Evolutionary conservation across 2,329 filamentous ascomycete genomes (phyloP), one percentile per base, ranked within the genome.

Genomic region (Colletotrichum acutatum): DNA sequence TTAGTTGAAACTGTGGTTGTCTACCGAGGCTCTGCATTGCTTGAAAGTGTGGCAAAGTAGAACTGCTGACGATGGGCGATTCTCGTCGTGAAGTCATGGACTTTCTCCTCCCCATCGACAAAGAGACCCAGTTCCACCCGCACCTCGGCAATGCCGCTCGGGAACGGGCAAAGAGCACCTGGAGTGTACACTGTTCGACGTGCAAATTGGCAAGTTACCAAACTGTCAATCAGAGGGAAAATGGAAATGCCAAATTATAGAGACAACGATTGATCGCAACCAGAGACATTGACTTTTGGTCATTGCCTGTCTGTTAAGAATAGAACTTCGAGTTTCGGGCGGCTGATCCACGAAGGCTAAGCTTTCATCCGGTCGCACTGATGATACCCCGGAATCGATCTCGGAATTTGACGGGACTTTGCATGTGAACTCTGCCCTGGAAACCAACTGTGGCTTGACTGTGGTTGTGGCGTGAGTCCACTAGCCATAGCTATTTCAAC

Each of bases 361-460:
- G 64, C 68, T 68, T 71, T 68, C 64, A 66, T 68, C 68, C 57
- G 68, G 57, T 71, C 34, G 58, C 58, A 28, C 34, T 71, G 63
- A 66, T 71, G 56, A 71, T 71, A 61, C 68, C 68, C 68, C 57
- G 49, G 57, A 62, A 61, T 71, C 14, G 62, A 56, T 58, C 49
- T 71, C 68, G 68, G 68, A 71, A 71, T 71, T 62, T 68, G 58
- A 71, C 64, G 68, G 68, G 63, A 67, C 64, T 53, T 61, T 58
- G 14, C 65, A 61, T 68, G 64, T 71, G 68, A 56, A 71, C 60
- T 30, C 26, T 63, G 57, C 54, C 26, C 26, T 9, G 58, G 32
- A 59, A 42, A 59, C 57, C n/a, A 59, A 22, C n/a, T 59, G 57
- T 59, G 57, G 57, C 59, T 49, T 49, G 6, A 4, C 42, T 30